Conservation (phyloP, 2,329 filamentous ascomycete species). For the Penicillium brasilianum region DNA sequence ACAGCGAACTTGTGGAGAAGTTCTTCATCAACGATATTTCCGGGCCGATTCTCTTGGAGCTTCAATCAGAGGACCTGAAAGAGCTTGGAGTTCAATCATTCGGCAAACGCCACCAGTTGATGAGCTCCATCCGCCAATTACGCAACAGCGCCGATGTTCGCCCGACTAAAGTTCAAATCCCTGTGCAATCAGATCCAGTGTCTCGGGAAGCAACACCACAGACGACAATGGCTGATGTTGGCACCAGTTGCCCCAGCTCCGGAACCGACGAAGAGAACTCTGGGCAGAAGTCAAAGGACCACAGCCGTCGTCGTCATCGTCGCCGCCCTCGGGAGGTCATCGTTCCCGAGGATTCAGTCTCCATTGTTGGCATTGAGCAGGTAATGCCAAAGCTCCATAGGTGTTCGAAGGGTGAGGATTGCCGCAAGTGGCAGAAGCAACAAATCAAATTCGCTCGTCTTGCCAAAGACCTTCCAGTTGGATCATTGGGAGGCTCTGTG, state of each 20-base stretch:
- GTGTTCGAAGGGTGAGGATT: constrained; percentile 86
- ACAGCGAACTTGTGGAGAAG: constrained; percentile 68
- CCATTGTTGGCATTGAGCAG: constrained; percentile 91
- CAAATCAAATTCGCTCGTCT: constrained; percentile 77
- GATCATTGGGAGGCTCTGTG: constrained; percentile 71
- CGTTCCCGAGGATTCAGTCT: constrained; percentile 80
- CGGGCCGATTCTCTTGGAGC: constrained; percentile 81
- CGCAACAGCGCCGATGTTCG: constrained; percentile 37
- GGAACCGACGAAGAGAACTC: neutral
- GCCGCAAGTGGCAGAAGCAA: constrained; percentile 79
- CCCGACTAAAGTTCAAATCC: too few relatives aligned
- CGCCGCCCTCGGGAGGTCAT: constrained; percentile 58
- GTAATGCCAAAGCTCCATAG: constrained; percentile 81
- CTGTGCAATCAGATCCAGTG: neutral
- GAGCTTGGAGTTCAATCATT: constrained; percentile 68
- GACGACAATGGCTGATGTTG: too few relatives aligned
- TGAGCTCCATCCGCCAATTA: constrained; percentile 62
- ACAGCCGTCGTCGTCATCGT: neutral
- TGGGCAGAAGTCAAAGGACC: neutral
- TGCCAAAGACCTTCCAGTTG: constrained; percentile 74
- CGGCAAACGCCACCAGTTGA: constrained; percentile 65
- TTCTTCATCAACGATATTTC: constrained; percentile 94
- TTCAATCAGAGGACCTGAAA: constrained; percentile 75
- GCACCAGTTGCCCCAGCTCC: neutral
- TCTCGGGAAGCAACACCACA: neutral